phyloP scores from a whole-genome alignment of 257 asterid species.

The Scutellaria minor region DNA sequence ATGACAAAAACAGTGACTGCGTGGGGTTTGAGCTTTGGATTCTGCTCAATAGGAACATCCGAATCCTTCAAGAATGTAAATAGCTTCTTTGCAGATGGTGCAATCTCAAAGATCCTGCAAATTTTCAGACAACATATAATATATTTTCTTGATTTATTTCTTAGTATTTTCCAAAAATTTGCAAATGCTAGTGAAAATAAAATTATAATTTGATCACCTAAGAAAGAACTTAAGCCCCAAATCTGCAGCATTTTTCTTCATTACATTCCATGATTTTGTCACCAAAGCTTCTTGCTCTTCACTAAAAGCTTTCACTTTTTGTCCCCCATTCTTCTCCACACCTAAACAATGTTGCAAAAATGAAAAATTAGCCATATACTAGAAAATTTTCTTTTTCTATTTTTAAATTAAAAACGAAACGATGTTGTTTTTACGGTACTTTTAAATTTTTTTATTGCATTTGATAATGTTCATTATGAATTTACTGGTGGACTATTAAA shows the following conservation, averaged over 20 bases:
- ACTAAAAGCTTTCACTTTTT: conserved; percentile 44
- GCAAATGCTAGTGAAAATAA: not conserved
- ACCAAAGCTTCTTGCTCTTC: conserved; percentile 83
- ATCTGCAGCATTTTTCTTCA: conserved; percentile 70
- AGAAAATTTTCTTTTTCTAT: too few relatives aligned
- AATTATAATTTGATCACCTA: conserved; percentile 37
- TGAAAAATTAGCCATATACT: too few relatives aligned
- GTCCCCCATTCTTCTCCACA: conserved; percentile 36
- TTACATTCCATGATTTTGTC: conserved; percentile 62
- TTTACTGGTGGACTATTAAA: too few relatives aligned
- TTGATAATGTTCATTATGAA: too few relatives aligned
- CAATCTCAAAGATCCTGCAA: conserved; percentile 75
- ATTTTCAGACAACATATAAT: too few relatives aligned
- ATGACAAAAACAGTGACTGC: conserved; percentile 68
- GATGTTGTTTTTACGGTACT: too few relatives aligned
- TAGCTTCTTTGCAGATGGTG: conserved; percentile 68
- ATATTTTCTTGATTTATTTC: not conserved
- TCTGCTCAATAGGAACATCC: conserved; percentile 56
- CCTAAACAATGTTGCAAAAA: conserved; percentile 17
- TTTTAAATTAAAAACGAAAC: too few relatives aligned
- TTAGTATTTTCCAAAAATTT: not conserved
- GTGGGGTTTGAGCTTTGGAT: conserved; percentile 70
- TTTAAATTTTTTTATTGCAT: too few relatives aligned
- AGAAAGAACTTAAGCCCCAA: conserved; percentile 63
- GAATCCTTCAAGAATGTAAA: conserved; percentile 68